Base-by-base conservation (phyloP, 257 asterid species). In the Fraxinus pennsylvanica region DNA sequence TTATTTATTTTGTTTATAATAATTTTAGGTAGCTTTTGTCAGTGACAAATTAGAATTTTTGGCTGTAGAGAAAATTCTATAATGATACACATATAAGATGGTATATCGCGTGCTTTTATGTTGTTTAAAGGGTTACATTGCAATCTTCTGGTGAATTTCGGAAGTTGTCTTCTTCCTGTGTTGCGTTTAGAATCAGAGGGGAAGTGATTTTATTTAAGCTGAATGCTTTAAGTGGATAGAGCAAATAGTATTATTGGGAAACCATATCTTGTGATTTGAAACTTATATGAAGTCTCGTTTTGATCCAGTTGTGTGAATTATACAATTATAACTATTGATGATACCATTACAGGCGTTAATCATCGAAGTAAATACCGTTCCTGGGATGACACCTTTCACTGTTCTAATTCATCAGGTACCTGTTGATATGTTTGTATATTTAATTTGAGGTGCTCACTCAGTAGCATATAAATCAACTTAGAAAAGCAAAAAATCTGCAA, bases 341-440 rank as follows among this genome's bases (percentile, higher is more conserved):
- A 38, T 38, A 38, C 41, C 9, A 75, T 78, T 82, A 72, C 87
- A 93, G 97, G 98, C 90, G 8, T 83, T 93, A 36, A 88, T 93
- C 43, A 93, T 93, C 32, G 96, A 93, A 82, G 97, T 91, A 69
- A 91, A 93, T 84, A 91, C 97, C 1, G 91, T 93, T 73, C 97
- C 97, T 13, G 97, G 97, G 88, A 93, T 93, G 98, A 91, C 98
- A 38, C 98, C 98, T 57, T 93, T 97, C 77, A 90, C 98, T 0
- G 98, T 93, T 79, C 84, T 93, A 78, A 89, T 93, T 80, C 98
- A 91, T 87, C 98, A 93, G 96, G 97, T 91, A 76, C 80, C 72
- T 66, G 1, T 45, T 59, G 59, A 73, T 76, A 17, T 21, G 47
- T 63, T 10, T 69, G 1, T 78, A 45, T 59, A 35, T 33, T 73